Base-by-base conservation (phyloP, 306 rosid species). In the Erythrophleum fordii region DNA sequence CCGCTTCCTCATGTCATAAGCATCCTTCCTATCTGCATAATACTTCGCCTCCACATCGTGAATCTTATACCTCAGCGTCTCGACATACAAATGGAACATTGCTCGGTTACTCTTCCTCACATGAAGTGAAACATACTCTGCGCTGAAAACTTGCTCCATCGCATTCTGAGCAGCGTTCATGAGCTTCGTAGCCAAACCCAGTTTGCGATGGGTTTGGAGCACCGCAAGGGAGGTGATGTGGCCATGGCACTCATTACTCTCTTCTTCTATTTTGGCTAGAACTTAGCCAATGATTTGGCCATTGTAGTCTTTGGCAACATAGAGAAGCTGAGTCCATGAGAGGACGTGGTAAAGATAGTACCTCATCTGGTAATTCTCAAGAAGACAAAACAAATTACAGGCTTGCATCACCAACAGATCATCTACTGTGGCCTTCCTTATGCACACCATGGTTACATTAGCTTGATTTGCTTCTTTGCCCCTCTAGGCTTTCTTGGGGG, bases 171-270 rank as follows among this genome's bases (percentile, higher is more conserved):
- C 98, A 4, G 98, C 98, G 80, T 70, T 90, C 99, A 96, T 96
- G 89, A 96, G 99, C 83, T 93, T 96, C 66, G 99, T 96, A 64
- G 99, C 99, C 52, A 95, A 82, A 17, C 99, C 99, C 5, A 93
- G 85, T n/a, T 95, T 95, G 65, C 98, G 91, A 79, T 96, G 99
- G 34, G 99, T 93, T 9, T 98, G 90, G 56, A 96, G 91, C 61
- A 96, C 99, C 11, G 99, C 98, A 39, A 96, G 94, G 56, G 99
- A 96, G 80, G 98, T 96, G 66, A 96, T 96, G 86, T 96, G 99
- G 81, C 99, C 99, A 72, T 96, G 99, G 56, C 98, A 96, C 87
- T 93, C 98, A 87, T 85, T 90, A 72, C 89, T 90, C 45, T 96
- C 98, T 70, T 96, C 99, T 26, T 96, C 97, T 97, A 96, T 93